Conservation (phyloP, 345 rosid genomes). For the Pelargonium nanum region DNA sequence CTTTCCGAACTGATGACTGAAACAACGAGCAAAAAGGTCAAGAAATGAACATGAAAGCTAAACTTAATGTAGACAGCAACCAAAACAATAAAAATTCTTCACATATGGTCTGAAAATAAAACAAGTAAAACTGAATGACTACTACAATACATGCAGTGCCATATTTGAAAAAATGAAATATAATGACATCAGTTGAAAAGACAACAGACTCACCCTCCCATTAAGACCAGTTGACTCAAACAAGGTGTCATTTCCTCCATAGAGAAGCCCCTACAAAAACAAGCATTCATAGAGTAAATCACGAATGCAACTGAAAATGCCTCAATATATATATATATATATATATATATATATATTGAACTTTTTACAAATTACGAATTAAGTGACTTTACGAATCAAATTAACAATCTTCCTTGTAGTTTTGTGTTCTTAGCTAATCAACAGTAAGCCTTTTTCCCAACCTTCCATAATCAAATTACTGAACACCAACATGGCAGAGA, state of each 20-base stretch:
- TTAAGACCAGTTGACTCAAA: conserved; percentile 84
- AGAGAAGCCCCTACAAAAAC: conserved; percentile 72
- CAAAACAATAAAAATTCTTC: neutral
- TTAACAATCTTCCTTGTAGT: neutral
- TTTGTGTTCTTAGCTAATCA: neutral
- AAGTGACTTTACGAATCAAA: neutral
- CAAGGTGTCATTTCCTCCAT: conserved; percentile 51
- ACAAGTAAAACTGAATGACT: neutral
- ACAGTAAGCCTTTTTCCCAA: neutral
- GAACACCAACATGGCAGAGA: too few relatives aligned
- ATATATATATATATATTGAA: too few relatives aligned
- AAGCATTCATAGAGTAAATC: neutral
- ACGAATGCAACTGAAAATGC: neutral
- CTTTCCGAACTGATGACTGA: conserved; percentile 84
- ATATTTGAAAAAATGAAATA: neutral
- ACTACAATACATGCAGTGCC: neutral
- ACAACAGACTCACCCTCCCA: conserved; percentile 30
- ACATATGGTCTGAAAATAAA: conserved; percentile 2
- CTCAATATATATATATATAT: neutral
- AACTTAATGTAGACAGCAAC: neutral
- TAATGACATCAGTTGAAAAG: neutral
- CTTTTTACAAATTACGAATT: neutral
- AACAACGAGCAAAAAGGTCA: conserved; percentile 9
- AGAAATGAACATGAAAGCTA: too few relatives aligned
- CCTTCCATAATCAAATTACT: neutral